These are phyloP conservation scores for Rugonectria rugulosa DNA, from an alignment of 2,329 filamentous ascomycete genomes.

Conservation along the genomic window DNA sequence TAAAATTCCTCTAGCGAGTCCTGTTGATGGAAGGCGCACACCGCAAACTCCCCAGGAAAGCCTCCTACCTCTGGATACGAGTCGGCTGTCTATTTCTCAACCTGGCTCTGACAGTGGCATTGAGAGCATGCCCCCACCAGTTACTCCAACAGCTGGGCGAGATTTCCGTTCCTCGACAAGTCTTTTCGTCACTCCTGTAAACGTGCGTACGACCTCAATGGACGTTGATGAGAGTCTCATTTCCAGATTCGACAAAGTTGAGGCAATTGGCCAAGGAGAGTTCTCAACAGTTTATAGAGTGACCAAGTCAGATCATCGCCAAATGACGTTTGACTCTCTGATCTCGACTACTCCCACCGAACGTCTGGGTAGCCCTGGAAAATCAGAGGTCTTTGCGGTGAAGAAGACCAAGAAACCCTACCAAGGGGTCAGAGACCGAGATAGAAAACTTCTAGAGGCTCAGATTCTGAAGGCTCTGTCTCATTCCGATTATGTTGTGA, in stretches of 20 bases:
- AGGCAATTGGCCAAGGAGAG: constrained; percentile 84
- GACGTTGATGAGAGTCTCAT: constrained; percentile 75
- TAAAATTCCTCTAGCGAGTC: constrained; percentile 63
- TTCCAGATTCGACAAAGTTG: constrained; percentile 81
- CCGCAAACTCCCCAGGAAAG: constrained; percentile 83
- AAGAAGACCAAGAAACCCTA: constrained; percentile 91
- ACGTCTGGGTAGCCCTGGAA: constrained; percentile 60
- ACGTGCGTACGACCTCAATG: constrained; percentile 73
- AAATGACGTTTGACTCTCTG: constrained; percentile 47
- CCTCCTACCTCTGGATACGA: constrained; percentile 80
- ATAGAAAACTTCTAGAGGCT: constrained; percentile 85
- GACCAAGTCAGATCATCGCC: constrained; percentile 48
- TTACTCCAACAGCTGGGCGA: constrained; percentile 78
- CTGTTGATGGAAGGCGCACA: constrained; percentile 65
- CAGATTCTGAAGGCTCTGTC: constrained; percentile 78
- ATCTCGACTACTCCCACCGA: constrained; percentile 55
- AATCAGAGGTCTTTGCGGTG: constrained; percentile 80
- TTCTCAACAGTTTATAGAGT: constrained; percentile 94
- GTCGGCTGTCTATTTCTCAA: constrained; percentile 81
- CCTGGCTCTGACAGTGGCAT: constrained; percentile 49
- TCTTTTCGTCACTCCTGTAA: constrained; percentile 71
- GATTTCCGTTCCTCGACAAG: constrained; percentile 59
- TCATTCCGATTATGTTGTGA: constrained; percentile 84
- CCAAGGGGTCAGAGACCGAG: constrained; percentile 79
- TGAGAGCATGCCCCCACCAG: constrained; percentile 62